Percentiles rank a stretch among this genome's conserved stretches.
Evolutionary conservation across 352 stramenopile genomes (phyloP).

Genomic region (Pythium inflatum): DNA sequence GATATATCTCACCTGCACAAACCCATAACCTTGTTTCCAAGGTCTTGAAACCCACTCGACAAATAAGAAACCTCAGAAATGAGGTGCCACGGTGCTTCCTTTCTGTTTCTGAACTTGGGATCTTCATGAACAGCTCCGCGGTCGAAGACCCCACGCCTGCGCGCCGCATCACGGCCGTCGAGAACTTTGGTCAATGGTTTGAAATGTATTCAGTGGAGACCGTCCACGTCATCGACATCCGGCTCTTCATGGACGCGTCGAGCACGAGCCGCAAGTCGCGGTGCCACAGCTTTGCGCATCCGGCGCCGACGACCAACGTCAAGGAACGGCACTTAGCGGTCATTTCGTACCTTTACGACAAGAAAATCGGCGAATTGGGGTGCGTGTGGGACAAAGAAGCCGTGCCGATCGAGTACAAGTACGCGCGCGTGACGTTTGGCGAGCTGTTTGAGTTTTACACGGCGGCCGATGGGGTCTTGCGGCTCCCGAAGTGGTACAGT

Average conservation of each 20-base stretch:
- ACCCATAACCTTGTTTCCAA: no score
- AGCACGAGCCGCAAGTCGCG: neutral
- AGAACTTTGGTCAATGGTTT: neutral
- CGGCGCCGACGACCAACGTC: neutral
- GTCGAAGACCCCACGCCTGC: no score
- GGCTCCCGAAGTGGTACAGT: neutral
- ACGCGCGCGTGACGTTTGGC: constrained; percentile 1
- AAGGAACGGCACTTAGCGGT: neutral
- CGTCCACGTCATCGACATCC: neutral
- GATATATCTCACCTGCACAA: no score
- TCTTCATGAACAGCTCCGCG: no score
- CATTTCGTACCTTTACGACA: constrained; percentile 3
- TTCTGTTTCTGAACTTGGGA: no score
- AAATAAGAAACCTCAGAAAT: no score
- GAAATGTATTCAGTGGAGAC: neutral
- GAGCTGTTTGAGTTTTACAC: constrained; percentile 17
- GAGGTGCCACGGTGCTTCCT: no score
- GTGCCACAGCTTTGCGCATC: neutral
- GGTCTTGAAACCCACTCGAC: no score
- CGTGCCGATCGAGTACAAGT: neutral
- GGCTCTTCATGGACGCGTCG: neutral
- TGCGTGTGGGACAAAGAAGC: neutral
- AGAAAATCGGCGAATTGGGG: constrained; percentile 1
- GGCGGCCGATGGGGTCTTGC: neutral
- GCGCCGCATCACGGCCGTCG: neutral